Evolutionary conservation across 192 early-diverging fungal species (phyloP).

Genomic region (Rhizoclosmatium globosum): DNA sequence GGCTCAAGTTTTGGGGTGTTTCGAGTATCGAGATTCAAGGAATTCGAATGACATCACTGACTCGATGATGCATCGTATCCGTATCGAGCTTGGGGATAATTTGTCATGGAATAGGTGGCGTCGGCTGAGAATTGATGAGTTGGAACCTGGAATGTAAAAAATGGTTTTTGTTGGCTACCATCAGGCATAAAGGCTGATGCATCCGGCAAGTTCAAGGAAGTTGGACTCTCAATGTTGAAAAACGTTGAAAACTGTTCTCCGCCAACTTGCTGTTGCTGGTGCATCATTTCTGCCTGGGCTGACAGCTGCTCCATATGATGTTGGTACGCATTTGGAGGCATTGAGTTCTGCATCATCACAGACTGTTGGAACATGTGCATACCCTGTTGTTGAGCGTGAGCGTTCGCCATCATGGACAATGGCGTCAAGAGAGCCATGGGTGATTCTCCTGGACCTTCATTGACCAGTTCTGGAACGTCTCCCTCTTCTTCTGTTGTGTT

Average conservation of each 20-base stretch:
- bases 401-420: neutral
- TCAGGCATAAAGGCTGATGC: neutral
- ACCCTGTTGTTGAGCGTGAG: neutral
- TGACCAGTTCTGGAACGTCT: slow-evolving; percentile 3
- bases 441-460: slow-evolving; percentile 3
- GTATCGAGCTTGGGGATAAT: too few relatives aligned
- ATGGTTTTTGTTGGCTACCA: neutral
- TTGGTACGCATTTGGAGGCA: neutral
- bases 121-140: neutral
- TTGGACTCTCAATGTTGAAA: slow-evolving; percentile 26
- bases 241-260: slow-evolving; percentile 27
- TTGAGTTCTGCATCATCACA: neutral
- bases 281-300: slow-evolving; percentile 10
- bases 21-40: too few relatives aligned
- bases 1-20: neutral
- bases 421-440: slow-evolving; percentile 18
- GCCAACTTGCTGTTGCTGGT: slow-evolving; percentile 2
- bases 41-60: too few relatives aligned
- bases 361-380: neutral
- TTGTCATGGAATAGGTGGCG: too few relatives aligned
- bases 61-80: too few relatives aligned
- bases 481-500: neutral
- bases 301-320: slow-evolving; percentile 21
- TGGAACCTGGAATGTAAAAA: slow-evolving; percentile 7
- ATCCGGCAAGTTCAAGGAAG: neutral